Conservation (phyloP, 2,329 filamentous ascomycete species). For the Colletotrichum camelliae region DNA sequence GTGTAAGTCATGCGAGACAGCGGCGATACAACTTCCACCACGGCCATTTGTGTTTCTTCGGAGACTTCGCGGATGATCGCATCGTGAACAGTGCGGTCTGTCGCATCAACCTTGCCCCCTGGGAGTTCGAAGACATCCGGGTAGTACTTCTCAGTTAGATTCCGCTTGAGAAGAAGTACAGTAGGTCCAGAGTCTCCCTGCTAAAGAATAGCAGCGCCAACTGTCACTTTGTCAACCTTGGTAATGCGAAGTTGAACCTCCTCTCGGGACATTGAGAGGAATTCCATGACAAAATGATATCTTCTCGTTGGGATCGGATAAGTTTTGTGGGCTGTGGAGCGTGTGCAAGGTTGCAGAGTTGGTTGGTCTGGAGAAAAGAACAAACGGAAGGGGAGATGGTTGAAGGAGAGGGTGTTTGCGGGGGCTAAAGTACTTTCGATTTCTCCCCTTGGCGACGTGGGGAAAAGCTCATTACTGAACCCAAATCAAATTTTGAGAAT, state of each 20-base stretch:
- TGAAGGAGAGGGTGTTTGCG: neutral
- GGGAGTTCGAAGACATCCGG: neutral
- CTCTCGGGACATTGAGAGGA: neutral
- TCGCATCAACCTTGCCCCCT: neutral
- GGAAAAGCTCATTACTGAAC: neutral
- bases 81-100: neutral
- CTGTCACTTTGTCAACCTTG: neutral
- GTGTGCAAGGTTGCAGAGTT: neutral
- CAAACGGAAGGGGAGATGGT: neutral
- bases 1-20: neutral
- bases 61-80: neutral
- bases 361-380: neutral
- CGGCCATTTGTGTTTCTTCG: neutral
- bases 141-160: neutral
- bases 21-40: neutral
- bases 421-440: accelerated
- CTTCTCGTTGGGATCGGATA: accelerated
- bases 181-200: neutral
- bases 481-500: neutral
- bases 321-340: accelerated
- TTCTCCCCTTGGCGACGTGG: accelerated
- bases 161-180: neutral
- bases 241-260: neutral
- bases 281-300: accelerated
- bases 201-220: neutral